Percentiles rank a stretch among this genome's conserved stretches.
Evolutionary conservation across 495 filamentous ascomycete species (phyloP).

Genomic region (Neurospora sp.): DNA sequence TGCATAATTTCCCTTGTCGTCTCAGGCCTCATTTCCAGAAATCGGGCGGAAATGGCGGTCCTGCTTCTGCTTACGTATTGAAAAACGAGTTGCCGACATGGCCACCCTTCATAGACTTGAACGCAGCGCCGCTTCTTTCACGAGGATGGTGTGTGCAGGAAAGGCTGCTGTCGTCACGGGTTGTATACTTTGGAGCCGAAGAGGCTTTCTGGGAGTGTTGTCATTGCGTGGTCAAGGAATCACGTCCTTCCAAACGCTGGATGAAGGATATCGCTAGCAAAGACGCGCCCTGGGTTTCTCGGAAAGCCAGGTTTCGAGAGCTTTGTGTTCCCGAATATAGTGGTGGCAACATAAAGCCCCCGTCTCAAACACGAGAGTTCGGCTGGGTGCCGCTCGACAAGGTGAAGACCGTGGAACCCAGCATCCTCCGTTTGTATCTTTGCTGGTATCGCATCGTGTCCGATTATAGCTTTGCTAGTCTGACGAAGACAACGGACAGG

Average conservation of each 20-base stretch:
- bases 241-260: background rate
- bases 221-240: background rate
- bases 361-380: background rate
- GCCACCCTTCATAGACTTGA: accelerated
- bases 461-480: background rate
- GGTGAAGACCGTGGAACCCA: background rate
- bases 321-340: background rate
- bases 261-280: background rate
- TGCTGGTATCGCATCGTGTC: background rate
- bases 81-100: background rate
- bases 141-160: background rate
- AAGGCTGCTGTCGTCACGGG: background rate
- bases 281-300: background rate
- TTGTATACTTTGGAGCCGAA: background rate
- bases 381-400: background rate
- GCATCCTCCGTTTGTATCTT: background rate
- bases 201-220: background rate
- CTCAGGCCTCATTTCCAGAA: background rate
- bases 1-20: background rate
- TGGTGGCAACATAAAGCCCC: background rate
- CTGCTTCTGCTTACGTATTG: background rate
- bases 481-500: background rate
- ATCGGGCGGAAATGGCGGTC: background rate
- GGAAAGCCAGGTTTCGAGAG: background rate
- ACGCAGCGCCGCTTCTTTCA: background rate